Conservation (phyloP, 306 rosid species). For the Leucaena leucocephala region DNA sequence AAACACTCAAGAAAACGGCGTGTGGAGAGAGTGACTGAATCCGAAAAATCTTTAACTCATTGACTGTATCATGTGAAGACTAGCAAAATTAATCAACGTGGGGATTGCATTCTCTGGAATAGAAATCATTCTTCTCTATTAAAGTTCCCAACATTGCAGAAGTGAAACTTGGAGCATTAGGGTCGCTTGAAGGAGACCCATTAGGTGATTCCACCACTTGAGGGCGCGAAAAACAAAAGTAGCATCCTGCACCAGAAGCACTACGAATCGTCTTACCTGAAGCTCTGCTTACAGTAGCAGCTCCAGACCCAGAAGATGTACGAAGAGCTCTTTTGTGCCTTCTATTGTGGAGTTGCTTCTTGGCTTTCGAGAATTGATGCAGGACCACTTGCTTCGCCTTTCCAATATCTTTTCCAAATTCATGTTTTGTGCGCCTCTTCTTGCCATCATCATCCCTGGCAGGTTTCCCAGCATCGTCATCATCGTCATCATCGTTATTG, state of each 20-base stretch:
- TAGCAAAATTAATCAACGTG: slow-evolving; percentile 47
- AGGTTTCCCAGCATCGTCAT: slow-evolving; percentile 23
- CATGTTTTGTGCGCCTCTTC: slow-evolving; percentile 30
- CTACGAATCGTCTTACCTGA: slow-evolving; percentile 46
- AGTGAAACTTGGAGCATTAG: slow-evolving; percentile 65
- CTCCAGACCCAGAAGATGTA: slow-evolving; percentile 31
- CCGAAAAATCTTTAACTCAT: slow-evolving; percentile 6
- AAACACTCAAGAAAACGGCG: background rate
- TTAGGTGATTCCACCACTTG: slow-evolving; percentile 50
- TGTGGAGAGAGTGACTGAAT: slow-evolving; percentile 18
- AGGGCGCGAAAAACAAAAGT: slow-evolving; percentile 61
- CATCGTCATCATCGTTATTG: slow-evolving; percentile 27
- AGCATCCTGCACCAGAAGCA: slow-evolving; percentile 48
- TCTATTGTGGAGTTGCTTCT: slow-evolving; percentile 45
- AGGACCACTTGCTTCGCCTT: slow-evolving; percentile 49
- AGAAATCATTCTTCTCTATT: slow-evolving; percentile 76
- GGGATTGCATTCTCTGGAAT: slow-evolving; percentile 75
- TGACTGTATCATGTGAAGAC: background rate
- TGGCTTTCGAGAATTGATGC: slow-evolving; percentile 53
- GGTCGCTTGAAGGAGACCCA: slow-evolving; percentile 59
- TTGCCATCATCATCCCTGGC: slow-evolving; percentile 27
- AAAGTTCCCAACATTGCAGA: slow-evolving; percentile 33
- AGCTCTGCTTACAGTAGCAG: slow-evolving; percentile 21
- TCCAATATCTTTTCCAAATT: slow-evolving; percentile 37
- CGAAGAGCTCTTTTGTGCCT: slow-evolving; percentile 36